Base-by-base conservation (phyloP, 2,329 filamentous ascomycete species). In the Nigrospora sphaerica region DNA sequence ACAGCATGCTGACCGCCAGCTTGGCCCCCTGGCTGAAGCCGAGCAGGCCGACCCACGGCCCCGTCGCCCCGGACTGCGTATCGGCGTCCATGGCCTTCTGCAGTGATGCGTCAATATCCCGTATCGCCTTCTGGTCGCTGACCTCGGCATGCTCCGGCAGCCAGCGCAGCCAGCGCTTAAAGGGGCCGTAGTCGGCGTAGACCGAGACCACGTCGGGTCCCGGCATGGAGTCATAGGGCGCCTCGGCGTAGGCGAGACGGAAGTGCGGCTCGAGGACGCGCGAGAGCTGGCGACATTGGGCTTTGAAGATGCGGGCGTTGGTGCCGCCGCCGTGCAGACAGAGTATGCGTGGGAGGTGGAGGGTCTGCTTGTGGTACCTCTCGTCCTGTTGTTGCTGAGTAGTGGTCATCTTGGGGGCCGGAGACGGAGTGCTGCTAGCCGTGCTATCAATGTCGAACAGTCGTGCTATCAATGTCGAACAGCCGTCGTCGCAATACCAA, bases 261-360 rank as follows among this genome's bases (percentile, higher is more conserved):
- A 89, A 88, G 39, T 74, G 64, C 7, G 73, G 62, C 39, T 66
- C 60, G 1, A 89, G 75, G 45, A 36, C 39, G 23, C 58, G 62
- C 31, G 60, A 53, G 45, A 78, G 55, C 52, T 69, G 69, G 51
- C 86, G 85, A 54, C 81, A 80, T 67, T 91, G 86, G 12, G 75
- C 62, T 50, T 74, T 69, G 69, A 90, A 90, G 61, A 89, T 79
- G 36, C 72, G 60, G n/a, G 75, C 81, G 57, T 85, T 89, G 52
- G 83, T 81, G 50, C 86, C 86, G 56, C 86, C 86, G 60, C 86
- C 86, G 63, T 91, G 86, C n/a, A 91, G 80, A 65, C 85, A 90
- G 54, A 91, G 81, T 54, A 91, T 80, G 49, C 86, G 82, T 3
- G 85, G 85, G 28, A 74, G 68, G 48, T 62, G 48, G 43, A 57